These are phyloP conservation scores for Candida michaelii DNA, from an alignment of 805 yeast species.

Conservation along the genomic window DNA sequence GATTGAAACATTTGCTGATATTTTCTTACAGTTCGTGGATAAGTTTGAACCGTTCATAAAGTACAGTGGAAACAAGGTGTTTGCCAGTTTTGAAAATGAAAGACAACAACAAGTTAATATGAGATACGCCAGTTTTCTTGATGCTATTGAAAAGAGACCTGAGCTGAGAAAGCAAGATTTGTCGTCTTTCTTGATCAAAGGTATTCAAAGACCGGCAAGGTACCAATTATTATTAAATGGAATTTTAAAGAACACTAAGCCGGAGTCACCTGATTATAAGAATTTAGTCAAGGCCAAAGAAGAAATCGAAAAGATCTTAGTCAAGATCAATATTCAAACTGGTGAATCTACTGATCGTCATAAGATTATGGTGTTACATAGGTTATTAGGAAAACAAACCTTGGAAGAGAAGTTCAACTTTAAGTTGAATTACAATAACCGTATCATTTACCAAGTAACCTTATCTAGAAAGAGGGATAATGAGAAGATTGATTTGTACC, in stretches of 20 bases:
- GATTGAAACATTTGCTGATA: constrained; percentile 83
- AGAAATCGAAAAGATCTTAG: constrained; percentile 71
- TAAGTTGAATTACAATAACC: constrained; percentile 76
- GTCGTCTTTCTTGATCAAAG: constrained; percentile 89
- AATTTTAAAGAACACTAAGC: constrained; percentile 76
- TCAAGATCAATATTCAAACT: constrained; percentile 77
- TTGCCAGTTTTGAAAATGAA: constrained; percentile 94
- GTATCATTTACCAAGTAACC: constrained; percentile 78
- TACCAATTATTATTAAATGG: constrained; percentile 84
- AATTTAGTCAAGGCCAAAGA: constrained; percentile 72
- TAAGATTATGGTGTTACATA: constrained; percentile 72
- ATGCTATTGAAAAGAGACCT: constrained; percentile 80
- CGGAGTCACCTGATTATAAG: constrained; percentile 70
- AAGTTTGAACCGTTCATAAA: constrained; percentile 88
- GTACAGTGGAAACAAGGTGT: constrained; percentile 92
- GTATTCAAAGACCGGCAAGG: constrained; percentile 93
- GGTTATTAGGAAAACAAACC: constrained; percentile 63
- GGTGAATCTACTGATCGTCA: constrained; percentile 94
- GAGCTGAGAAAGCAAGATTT: constrained; percentile 89
- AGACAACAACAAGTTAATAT: constrained; percentile 89
- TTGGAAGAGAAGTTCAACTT: constrained; percentile 84
- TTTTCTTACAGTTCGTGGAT: constrained; percentile 79
- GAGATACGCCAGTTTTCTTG: constrained; percentile 88
- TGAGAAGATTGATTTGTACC: constrained; percentile 79
- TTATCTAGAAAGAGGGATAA: constrained; percentile 68